Evolutionary conservation across 202 grass and related monocot genomes (phyloP).

Genomic region (Schoenoplectus tabernaemontani): DNA sequence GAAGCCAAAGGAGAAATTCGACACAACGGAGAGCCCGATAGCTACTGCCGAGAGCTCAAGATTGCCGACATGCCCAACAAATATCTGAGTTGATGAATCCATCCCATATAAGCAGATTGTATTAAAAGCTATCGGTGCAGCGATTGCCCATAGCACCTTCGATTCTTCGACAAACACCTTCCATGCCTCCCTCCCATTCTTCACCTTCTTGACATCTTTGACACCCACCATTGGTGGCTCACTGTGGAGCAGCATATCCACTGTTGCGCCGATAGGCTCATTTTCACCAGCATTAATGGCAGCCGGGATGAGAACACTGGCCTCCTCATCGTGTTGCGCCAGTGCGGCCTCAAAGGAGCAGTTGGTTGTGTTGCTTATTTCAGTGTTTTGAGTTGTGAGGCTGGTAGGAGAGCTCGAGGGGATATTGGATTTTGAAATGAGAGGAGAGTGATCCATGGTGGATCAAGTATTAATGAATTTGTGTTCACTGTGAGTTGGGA

Average conservation of each 20-base stretch:
- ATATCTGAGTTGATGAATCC: conserved; percentile 87
- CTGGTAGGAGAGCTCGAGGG: neutral
- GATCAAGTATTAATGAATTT: neutral
- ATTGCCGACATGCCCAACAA: conserved; percentile 76
- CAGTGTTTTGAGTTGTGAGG: neutral
- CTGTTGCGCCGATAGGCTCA: neutral
- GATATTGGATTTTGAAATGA: conserved; percentile 16
- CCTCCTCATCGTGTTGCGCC: conserved; percentile 21
- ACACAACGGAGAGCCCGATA: conserved; percentile 60
- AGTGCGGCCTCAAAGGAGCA: neutral
- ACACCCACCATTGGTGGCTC: neutral
- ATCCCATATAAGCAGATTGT: conserved; percentile 68
- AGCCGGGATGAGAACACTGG: neutral
- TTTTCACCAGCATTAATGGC: conserved; percentile 10
- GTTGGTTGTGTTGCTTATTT: neutral
- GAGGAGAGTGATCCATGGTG: conserved; percentile 35
- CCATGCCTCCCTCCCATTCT: conserved; percentile 25
- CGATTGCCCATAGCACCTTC: conserved; percentile 56
- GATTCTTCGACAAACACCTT: conserved; percentile 45
- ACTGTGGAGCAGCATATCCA: neutral
- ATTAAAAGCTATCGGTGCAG: conserved; percentile 74
- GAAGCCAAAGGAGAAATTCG: conserved; percentile 93
- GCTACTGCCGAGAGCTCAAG: conserved; percentile 79
- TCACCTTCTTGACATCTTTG: conserved; percentile 30
- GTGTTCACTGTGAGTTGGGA: neutral